phyloP scores from a whole-genome alignment of 2,329 filamentous ascomycete genomes.

The Hypoxylon sp. region DNA sequence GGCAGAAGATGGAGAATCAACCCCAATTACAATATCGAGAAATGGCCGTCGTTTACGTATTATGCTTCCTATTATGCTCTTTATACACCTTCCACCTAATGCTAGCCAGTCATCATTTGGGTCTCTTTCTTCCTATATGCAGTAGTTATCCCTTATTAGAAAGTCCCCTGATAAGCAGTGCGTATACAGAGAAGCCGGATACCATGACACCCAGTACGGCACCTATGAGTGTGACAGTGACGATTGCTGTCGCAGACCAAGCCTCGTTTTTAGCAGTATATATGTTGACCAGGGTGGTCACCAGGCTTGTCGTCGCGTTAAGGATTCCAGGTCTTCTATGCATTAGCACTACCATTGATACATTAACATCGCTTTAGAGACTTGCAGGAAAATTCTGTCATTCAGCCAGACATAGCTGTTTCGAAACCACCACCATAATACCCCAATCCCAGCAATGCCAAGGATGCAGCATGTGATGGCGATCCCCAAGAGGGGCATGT shows the following conservation, averaged over 20 bases:
- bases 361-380: neutral
- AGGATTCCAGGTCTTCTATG: slow-evolving; percentile 5
- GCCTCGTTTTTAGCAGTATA: slow-evolving; percentile 7
- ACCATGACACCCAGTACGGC: slow-evolving; percentile 4
- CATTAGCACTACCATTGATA: neutral
- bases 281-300: slow-evolving; percentile 9
- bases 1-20: slow-evolving; percentile 7
- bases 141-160: slow-evolving; percentile 3
- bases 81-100: slow-evolving; percentile 12
- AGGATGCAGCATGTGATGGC: slow-evolving; percentile 3
- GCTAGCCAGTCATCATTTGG: slow-evolving; percentile 2
- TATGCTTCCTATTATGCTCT: slow-evolving; percentile 6
- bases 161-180: slow-evolving; percentile 14
- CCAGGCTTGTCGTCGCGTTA: slow-evolving; percentile 8
- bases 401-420: slow-evolving; percentile 8
- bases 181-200: slow-evolving; percentile 8
- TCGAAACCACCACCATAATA: slow-evolving; percentile 1
- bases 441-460: neutral
- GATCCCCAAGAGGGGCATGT: slow-evolving; percentile 1
- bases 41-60: slow-evolving; percentile 12
- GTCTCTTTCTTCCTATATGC: neutral
- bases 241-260: neutral
- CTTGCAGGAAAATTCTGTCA: slow-evolving; percentile 9
- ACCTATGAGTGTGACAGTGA: slow-evolving; percentile 3
- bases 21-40: slow-evolving; percentile 15